Conservation (phyloP, 352 stramenopile genomes). For the Phytophthora aleatoria region DNA sequence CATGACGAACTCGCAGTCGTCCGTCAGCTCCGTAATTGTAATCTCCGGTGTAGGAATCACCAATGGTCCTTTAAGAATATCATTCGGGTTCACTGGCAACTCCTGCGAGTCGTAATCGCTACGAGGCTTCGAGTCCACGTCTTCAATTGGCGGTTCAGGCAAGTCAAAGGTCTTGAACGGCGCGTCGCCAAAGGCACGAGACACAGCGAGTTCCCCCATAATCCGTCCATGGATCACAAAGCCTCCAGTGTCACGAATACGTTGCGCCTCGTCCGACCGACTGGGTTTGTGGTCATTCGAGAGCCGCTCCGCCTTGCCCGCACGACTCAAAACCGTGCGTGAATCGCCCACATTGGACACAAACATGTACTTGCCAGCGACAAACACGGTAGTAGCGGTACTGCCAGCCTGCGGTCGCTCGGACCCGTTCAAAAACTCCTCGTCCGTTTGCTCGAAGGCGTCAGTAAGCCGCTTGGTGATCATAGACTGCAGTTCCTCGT, state of each 20-base stretch:
- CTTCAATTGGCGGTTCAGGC: constrained; percentile 45
- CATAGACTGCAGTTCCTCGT: constrained; percentile 52
- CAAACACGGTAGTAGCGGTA: constrained; percentile 94
- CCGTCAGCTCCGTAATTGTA: constrained; percentile 70
- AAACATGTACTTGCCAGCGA: constrained; percentile 93
- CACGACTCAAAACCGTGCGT: constrained; percentile 92
- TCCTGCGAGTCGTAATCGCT: constrained; percentile 83
- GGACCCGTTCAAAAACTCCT: constrained; percentile 70
- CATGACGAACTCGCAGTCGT: constrained; percentile 82
- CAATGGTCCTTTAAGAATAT: constrained; percentile 83
- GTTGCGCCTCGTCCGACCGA: constrained; percentile 92
- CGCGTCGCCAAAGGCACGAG: constrained; percentile 89
- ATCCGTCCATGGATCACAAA: constrained; percentile 92
- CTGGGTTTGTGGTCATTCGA: constrained; percentile 97
- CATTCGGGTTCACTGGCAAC: constrained; percentile 80
- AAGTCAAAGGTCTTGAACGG: constrained; percentile 95
- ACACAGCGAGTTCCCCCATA: constrained; percentile 91
- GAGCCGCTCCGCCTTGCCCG: constrained; percentile 86
- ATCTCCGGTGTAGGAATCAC: constrained; percentile 84
- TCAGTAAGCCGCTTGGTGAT: constrained; percentile 54
- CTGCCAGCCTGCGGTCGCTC: constrained; percentile 87
- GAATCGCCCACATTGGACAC: constrained; percentile 97
- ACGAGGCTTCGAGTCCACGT: constrained; percentile 50
- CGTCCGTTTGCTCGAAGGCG: constrained; percentile 76
- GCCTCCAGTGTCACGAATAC: constrained; percentile 93